Conservation (phyloP, 2,329 filamentous ascomycete genomes). For the Stagonosporopsis cucurbitacearum region DNA sequence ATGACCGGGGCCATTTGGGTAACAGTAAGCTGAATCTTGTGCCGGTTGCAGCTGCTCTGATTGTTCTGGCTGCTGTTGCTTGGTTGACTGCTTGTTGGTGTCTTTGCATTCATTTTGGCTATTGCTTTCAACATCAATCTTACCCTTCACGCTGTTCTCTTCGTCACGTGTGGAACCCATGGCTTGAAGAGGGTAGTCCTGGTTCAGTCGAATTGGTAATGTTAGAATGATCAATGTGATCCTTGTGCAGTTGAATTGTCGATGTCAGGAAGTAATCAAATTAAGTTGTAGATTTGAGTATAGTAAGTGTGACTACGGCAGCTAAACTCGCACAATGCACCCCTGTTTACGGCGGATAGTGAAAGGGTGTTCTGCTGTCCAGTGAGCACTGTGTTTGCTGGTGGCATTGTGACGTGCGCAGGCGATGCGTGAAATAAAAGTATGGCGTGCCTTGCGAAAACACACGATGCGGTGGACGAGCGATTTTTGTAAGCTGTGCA, state of each 20-base stretch:
- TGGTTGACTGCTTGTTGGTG: not conserved
- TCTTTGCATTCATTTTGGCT: not conserved
- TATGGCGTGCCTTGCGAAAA: not conserved
- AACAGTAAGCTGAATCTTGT: not conserved
- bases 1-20: not conserved
- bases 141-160: not conserved
- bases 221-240: too few species aligned
- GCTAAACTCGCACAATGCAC: not conserved
- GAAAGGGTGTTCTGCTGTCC: not conserved
- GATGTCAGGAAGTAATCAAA: not conserved
- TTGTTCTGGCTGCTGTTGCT: not conserved
- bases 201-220: not conserved
- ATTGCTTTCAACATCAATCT: not conserved
- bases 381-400: not conserved
- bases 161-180: not conserved
- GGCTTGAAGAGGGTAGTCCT: too few species aligned
- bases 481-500: not conserved
- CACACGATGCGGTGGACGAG: not conserved
- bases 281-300: not conserved
- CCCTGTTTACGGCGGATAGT: not conserved
- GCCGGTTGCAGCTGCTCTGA: not conserved
- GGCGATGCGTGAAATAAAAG: not conserved
- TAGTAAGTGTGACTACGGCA: not conserved
- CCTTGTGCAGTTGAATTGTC: not conserved
- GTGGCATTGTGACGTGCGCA: not conserved